These are phyloP conservation scores for Aspergillus sojae DNA, from an alignment of 2,329 filamentous ascomycete genomes.

Conservation along the genomic window DNA sequence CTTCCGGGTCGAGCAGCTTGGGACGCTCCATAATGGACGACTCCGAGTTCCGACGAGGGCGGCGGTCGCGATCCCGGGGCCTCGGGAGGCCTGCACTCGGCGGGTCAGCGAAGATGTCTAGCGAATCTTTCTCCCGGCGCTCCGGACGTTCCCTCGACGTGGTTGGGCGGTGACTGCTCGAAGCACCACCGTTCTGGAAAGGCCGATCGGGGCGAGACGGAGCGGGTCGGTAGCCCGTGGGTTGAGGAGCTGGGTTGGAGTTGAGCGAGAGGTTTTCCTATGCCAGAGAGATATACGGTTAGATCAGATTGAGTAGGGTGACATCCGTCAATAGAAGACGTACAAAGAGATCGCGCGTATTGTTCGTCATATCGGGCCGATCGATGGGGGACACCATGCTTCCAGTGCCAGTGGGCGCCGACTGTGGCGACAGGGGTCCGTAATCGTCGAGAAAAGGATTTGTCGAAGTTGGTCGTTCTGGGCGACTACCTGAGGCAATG, in stretches of 20 bases:
- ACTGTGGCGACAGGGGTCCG: constrained; percentile 42
- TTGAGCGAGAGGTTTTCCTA: constrained; percentile 46
- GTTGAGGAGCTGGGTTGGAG: constrained; percentile 31
- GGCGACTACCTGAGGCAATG: constrained; percentile 30
- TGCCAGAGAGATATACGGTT: constrained; percentile 11
- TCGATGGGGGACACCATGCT: constrained; percentile 34
- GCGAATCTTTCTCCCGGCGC: constrained; percentile 34
- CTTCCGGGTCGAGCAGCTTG: constrained; percentile 52
- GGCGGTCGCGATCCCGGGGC: constrained; percentile 36
- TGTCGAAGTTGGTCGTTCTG: constrained; percentile 57
- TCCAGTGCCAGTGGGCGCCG: constrained; percentile 32
- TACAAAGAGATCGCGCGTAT: constrained; percentile 64
- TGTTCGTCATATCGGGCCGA: constrained; percentile 47
- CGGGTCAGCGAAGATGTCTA: constrained; percentile 55
- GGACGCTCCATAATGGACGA: constrained; percentile 61
- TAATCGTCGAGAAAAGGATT: constrained; percentile 64
- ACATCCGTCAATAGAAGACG: constrained; percentile 33
- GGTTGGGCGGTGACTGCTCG: constrained; percentile 29
- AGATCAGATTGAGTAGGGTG: constrained; percentile 8
- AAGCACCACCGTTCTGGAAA: constrained; percentile 20
- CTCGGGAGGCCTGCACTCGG: constrained; percentile 34
- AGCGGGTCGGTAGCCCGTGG: constrained; percentile 40
- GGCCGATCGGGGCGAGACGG: constrained; percentile 39
- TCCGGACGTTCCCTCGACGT: constrained; percentile 27
- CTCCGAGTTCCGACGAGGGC: constrained; percentile 64